These are phyloP conservation scores for Trichosporon ovoides DNA, from an alignment of 1,284 basidiomycete species.

Conservation along the genomic window DNA sequence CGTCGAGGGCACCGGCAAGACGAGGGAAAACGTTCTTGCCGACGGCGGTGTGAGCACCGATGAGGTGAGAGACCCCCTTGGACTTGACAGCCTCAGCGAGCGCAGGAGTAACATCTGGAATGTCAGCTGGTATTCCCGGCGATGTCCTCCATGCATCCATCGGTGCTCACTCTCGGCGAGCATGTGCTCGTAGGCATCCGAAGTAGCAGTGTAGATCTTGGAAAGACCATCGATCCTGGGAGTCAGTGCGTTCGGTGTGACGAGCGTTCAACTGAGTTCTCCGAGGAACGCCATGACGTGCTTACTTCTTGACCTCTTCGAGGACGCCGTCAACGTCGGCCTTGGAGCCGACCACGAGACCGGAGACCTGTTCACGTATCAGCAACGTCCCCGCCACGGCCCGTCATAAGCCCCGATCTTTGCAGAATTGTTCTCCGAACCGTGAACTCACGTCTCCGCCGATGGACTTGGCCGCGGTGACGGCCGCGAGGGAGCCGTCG, in stretches of 20 bases:
- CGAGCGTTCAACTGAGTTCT: background rate
- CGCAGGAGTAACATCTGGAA: slow-evolving; percentile 52
- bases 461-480: slow-evolving; percentile 80
- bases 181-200: slow-evolving; percentile 47
- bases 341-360: slow-evolving; percentile 73
- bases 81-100: slow-evolving; percentile 52
- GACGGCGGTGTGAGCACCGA: slow-evolving; percentile 70
- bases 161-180: slow-evolving; percentile 49
- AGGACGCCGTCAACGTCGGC: slow-evolving; percentile 65
- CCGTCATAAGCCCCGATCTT: background rate
- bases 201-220: slow-evolving; percentile 50
- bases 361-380: slow-evolving; percentile 59
- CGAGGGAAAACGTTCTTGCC: slow-evolving; percentile 76
- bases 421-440: background rate
- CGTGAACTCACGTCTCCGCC: slow-evolving; percentile 53
- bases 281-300: background rate
- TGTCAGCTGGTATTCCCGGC: slow-evolving; percentile 1
- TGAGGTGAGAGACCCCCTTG: slow-evolving; percentile 71
- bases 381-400: too few species aligned
- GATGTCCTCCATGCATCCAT: background rate
- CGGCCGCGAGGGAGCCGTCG: slow-evolving; percentile 76
- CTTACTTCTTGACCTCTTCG: slow-evolving; percentile 72
- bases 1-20: slow-evolving; percentile 78
- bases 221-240: slow-evolving; percentile 48
- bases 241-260: background rate